Percentiles rank a stretch among this genome's conserved stretches.
These are phyloP conservation scores for Lentithecium fluviatile DNA, from an alignment of 495 filamentous ascomycete species.

Conservation along the genomic window DNA sequence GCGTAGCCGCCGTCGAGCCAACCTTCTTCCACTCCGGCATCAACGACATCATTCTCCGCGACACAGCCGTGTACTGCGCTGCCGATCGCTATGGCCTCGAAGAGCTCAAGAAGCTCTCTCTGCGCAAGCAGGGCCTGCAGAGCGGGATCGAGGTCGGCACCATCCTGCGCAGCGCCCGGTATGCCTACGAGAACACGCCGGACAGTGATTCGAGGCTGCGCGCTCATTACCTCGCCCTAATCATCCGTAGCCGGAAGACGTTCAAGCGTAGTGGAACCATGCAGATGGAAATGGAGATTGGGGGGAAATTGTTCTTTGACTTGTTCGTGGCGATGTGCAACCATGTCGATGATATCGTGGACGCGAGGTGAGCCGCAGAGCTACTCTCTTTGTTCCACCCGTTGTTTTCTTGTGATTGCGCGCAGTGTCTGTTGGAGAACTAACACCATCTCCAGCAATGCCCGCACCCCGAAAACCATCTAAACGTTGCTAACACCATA, in stretches of 20 bases:
- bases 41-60: slow-evolving; percentile 70
- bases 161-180: slow-evolving; percentile 85
- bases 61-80: slow-evolving; percentile 89
- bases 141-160: slow-evolving; percentile 79
- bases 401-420: neutral
- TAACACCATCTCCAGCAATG: slow-evolving; percentile 28
- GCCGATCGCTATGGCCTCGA: slow-evolving; percentile 81
- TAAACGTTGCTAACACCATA: slow-evolving; percentile 17
- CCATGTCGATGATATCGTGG: slow-evolving; percentile 57
- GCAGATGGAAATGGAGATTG: slow-evolving; percentile 95
- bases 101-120: slow-evolving; percentile 75
- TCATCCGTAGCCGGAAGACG: slow-evolving; percentile 87
- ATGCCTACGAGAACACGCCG: slow-evolving; percentile 90
- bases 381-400: neutral
- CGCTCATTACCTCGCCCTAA: slow-evolving; percentile 90
- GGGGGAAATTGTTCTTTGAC: slow-evolving; percentile 92
- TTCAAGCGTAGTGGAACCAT: slow-evolving; percentile 96
- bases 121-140: slow-evolving; percentile 90
- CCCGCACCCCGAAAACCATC: slow-evolving; percentile 38
- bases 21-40: slow-evolving; percentile 67
- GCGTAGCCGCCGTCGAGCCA: slow-evolving; percentile 48
- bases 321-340: slow-evolving; percentile 97
- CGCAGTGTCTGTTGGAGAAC: neutral
- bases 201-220: slow-evolving; percentile 85
- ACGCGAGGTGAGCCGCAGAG: slow-evolving; percentile 26